Percentiles rank a stretch among this genome's conserved stretches.
Evolutionary conservation across 306 rosid species (phyloP).

Genomic region (Cucumis sativus): Cucumber_9930_V3 NC_026660.2:15467501-15468000

Average conservation of each 20-base stretch:
- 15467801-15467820: not conserved
- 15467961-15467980: constrained; percentile 76
- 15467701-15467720: constrained; percentile 35
- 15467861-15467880: not conserved
- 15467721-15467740: not conserved
- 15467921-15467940: constrained; percentile 39
- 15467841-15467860: not conserved
- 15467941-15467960: constrained; percentile 71
- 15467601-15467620: constrained; percentile 62
- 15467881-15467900: not conserved
- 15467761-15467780: not conserved
- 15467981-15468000: constrained; percentile 87
- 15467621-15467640: constrained; percentile 52
- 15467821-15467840: not conserved
- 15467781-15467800: not conserved
- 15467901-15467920: not conserved
- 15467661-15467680: constrained; percentile 72
- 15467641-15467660: constrained; percentile 67
- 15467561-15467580: not conserved
- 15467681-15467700: constrained; percentile 90
- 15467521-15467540: constrained; percentile 1
- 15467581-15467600: constrained; percentile 23
- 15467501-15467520: constrained; percentile 11
- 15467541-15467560: constrained; percentile 1
- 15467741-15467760: not conserved